A percentile compares a stretch with the other conserved stretches of the same genome.
Evolutionary conservation across 2,329 filamentous ascomycete genomes (phyloP).

Genomic region (Eutypa lata): DNA sequence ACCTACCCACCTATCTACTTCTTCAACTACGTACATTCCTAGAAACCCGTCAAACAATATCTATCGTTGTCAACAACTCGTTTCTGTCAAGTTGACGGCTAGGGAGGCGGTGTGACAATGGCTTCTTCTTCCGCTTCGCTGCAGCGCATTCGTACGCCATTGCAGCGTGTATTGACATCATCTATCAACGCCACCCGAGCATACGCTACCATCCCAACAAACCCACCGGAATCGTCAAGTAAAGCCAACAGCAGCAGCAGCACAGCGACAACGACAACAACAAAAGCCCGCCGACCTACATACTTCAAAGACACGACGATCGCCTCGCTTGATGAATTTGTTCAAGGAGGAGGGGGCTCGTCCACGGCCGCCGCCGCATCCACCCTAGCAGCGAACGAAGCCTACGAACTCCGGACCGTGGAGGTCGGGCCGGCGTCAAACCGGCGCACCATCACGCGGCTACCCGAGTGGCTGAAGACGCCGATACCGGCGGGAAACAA

Average conservation of each 20-base stretch:
- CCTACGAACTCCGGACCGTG: slow-evolving; percentile 59
- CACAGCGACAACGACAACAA: slow-evolving; percentile 15
- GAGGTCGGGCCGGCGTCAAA: slow-evolving; percentile 62
- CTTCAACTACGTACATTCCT: too few relatives aligned
- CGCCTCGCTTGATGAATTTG: slow-evolving; percentile 57
- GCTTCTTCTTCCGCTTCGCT: slow-evolving; percentile 23
- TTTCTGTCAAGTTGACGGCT: slow-evolving; percentile 3
- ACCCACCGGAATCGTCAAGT: slow-evolving; percentile 23
- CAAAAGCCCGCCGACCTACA: slow-evolving; percentile 36
- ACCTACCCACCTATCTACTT: too few relatives aligned
- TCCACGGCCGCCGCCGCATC: slow-evolving; percentile 19
- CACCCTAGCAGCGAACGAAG: slow-evolving; percentile 48
- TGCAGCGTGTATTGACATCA: slow-evolving; percentile 24
- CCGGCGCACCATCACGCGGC: slow-evolving; percentile 64
- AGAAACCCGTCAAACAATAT: not conserved
- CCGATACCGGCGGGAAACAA: slow-evolving; percentile 77
- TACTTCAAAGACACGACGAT: slow-evolving; percentile 61
- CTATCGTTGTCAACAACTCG: slow-evolving; percentile 6
- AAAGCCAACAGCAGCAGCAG: slow-evolving; percentile 2
- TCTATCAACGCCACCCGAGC: slow-evolving; percentile 13
- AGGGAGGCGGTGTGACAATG: slow-evolving; percentile 14
- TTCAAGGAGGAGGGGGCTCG: slow-evolving; percentile 41
- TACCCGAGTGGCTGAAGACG: slow-evolving; percentile 95
- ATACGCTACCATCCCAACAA: slow-evolving; percentile 28
- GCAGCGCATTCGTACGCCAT: slow-evolving; percentile 23